phyloP scores from a whole-genome alignment of 2,329 filamentous ascomycete genomes.

The Didymella pinodella region DNA sequence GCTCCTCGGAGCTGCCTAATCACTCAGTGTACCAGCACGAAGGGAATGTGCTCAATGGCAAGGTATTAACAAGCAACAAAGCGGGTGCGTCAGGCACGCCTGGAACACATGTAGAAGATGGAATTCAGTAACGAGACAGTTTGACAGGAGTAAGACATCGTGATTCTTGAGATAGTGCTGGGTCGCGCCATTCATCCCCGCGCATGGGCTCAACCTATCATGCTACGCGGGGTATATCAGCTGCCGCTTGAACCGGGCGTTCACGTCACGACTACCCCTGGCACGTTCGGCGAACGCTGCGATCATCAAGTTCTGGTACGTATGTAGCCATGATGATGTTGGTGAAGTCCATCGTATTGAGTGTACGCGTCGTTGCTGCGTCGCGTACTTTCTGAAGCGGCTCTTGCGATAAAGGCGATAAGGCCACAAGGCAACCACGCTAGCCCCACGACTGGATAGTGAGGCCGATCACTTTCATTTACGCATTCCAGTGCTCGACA shows the following conservation, averaged over 20 bases:
- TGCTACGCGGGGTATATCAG: constrained; percentile 35
- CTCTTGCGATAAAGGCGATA: constrained; percentile 12
- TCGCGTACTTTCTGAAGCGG: constrained; percentile 7
- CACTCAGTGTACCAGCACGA: not conserved
- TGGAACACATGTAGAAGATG: not conserved
- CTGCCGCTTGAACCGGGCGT: constrained; percentile 32
- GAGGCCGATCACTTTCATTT: not conserved
- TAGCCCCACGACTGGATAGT: constrained; percentile 4
- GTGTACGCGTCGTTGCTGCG: not conserved
- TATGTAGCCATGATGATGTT: not conserved
- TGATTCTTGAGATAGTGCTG: constrained; percentile 12
- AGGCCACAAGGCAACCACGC: constrained; percentile 31
- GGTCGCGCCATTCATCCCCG: constrained; percentile 32
- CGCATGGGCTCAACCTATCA: constrained; percentile 38
- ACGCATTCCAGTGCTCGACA: not conserved
- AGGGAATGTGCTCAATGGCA: not conserved
- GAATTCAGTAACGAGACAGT: not conserved
- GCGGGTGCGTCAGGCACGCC: not conserved
- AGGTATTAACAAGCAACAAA: not conserved
- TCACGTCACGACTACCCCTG: constrained; percentile 22
- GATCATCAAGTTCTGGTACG: not conserved
- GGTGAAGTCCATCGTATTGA: not conserved
- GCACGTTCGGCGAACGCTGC: not conserved
- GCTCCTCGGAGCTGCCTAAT: constrained; percentile 9
- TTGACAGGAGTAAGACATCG: constrained; percentile 3